Percentiles rank a stretch among this genome's conserved stretches.
phyloP scores from a whole-genome alignment of 1,284 basidiomycete genomes.

The Phylloboletellus chloephorus region DNA sequence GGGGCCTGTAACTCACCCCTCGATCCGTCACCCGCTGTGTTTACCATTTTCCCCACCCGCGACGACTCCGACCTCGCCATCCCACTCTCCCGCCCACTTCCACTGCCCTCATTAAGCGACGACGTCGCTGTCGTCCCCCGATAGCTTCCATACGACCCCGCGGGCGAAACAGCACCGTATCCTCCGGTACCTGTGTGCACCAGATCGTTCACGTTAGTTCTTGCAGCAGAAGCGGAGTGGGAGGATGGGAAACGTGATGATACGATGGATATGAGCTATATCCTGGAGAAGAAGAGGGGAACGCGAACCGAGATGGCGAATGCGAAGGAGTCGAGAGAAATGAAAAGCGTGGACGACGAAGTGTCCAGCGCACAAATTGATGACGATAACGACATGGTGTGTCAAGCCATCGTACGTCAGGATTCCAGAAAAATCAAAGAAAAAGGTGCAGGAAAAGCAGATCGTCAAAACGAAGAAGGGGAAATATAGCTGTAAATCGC shows the following conservation, averaged over 20 bases:
- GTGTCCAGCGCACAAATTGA: constrained; percentile 2
- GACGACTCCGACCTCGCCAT: constrained; percentile 17
- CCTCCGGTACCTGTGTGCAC: constrained; percentile 14
- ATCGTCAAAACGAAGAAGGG: constrained; percentile 7
- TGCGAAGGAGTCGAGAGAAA: constrained; percentile 1
- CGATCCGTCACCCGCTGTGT: background rate
- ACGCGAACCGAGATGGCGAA: background rate
- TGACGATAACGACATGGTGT: background rate
- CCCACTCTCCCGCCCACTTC: constrained; percentile 13
- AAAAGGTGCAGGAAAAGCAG: background rate
- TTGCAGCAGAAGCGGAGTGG: background rate
- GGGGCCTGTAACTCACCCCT: constrained; percentile 1
- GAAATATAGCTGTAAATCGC: background rate
- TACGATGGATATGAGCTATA: background rate
- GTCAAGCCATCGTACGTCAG: constrained; percentile 9
- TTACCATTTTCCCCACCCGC: constrained; percentile 6
- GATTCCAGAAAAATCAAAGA: background rate
- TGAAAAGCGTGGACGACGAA: constrained; percentile 11
- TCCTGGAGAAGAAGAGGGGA: background rate
- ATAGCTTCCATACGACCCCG: constrained; percentile 22
- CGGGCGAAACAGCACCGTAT: constrained; percentile 17
- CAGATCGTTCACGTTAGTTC: constrained; percentile 14
- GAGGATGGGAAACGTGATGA: background rate
- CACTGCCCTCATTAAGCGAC: constrained; percentile 16
- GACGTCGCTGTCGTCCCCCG: constrained; percentile 17